phyloP scores from a whole-genome alignment of 768 basidiomycete genomes.

The Amanita rimosa region DNA sequence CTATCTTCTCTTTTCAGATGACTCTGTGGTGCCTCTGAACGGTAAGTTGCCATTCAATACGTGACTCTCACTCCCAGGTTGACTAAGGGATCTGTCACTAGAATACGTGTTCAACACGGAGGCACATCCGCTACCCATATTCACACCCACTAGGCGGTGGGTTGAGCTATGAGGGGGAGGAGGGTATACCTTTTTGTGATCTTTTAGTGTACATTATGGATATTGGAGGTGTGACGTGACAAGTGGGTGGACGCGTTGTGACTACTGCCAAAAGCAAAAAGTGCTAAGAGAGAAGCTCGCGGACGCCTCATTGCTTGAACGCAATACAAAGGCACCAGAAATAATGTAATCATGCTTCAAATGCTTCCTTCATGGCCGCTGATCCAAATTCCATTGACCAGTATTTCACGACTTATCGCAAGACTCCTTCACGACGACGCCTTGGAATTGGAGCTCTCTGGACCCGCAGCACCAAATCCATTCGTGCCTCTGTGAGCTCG shows the following conservation, averaged over 20 bases:
- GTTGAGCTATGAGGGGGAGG: background rate
- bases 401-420: conserved; percentile 17
- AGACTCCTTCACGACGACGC: conserved; percentile 16
- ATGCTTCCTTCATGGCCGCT: conserved; percentile 12
- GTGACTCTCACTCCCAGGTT: background rate
- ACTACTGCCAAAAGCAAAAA: background rate
- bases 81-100: conserved; percentile 14
- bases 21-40: conserved; percentile 56
- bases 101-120: conserved; percentile 92
- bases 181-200: background rate
- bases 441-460: conserved; percentile 1
- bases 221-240: background rate
- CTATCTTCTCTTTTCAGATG: conserved; percentile 81
- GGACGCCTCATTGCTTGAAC: conserved; percentile 3
- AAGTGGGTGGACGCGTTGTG: background rate
- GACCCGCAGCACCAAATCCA: background rate
- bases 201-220: background rate
- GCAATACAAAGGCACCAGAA: background rate
- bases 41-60: conserved; percentile 34
- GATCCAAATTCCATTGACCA: conserved; percentile 14
- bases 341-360: conserved; percentile 3
- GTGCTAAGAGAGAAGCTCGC: background rate
- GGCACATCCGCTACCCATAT: conserved; percentile 33
- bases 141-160: conserved; percentile 15
- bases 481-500: background rate